phyloP scores from a whole-genome alignment of 768 basidiomycete genomes.

The Leccinum uliginosum region DNA sequence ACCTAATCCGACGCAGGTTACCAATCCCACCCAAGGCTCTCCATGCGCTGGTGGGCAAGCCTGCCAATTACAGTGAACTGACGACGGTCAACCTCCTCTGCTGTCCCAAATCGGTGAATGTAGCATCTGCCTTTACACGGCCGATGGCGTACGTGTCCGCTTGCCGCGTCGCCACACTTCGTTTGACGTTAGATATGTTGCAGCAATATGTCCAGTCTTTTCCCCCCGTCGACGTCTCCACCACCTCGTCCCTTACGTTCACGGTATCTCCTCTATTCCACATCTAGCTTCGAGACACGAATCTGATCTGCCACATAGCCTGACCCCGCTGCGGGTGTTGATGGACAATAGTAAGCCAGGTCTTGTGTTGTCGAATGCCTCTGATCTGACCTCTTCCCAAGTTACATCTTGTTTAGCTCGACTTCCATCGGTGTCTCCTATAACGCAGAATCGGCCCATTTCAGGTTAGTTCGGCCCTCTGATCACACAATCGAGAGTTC shows the following conservation, averaged over 20 bases:
- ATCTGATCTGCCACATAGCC: constrained; percentile 37
- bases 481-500: neutral
- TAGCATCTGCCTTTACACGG: constrained; percentile 55
- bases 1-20: constrained; percentile 35
- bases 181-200: neutral
- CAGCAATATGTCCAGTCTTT: constrained; percentile 59
- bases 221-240: constrained; percentile 43
- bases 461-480: constrained; percentile 40
- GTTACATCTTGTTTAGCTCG: constrained; percentile 59
- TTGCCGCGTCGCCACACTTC: neutral
- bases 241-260: constrained; percentile 45
- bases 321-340: constrained; percentile 49
- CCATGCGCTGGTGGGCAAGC: constrained; percentile 51
- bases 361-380: neutral
- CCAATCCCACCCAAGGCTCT: constrained; percentile 38
- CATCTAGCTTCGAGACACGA: neutral
- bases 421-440: constrained; percentile 28
- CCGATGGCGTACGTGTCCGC: constrained; percentile 40
- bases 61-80: constrained; percentile 57
- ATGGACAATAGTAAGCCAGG: constrained; percentile 50
- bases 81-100: constrained; percentile 54
- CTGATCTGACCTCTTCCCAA: constrained; percentile 22
- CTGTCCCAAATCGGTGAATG: constrained; percentile 46
- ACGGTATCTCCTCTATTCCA: constrained; percentile 35
- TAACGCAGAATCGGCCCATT: constrained; percentile 47